These are phyloP conservation scores for Ceratocystis albifundus DNA, from an alignment of 2,329 filamentous ascomycete species.

Conservation along the genomic window DNA sequence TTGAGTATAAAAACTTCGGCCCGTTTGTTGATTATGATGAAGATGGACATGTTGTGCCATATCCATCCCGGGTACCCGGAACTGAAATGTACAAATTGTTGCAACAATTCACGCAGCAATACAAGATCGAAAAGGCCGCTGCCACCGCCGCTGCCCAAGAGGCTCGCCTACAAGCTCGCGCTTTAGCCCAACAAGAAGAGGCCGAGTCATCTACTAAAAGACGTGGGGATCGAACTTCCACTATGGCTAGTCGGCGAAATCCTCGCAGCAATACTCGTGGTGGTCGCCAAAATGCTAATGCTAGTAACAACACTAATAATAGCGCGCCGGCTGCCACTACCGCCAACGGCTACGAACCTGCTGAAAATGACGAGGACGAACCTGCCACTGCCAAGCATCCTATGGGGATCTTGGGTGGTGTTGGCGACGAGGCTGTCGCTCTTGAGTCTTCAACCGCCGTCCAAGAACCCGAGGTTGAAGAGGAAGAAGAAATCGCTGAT, in stretches of 20 bases:
- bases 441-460: conserved; percentile 21
- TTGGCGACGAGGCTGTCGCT: conserved; percentile 20
- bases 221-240: conserved; percentile 21
- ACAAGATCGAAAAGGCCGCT: conserved; percentile 31
- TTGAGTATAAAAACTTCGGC: conserved; percentile 36
- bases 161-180: conserved; percentile 22
- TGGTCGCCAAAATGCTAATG: conserved; percentile 24
- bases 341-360: conserved; percentile 18
- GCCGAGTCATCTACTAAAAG: conserved; percentile 15
- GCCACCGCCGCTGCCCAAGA: conserved; percentile 23
- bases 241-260: conserved; percentile 34
- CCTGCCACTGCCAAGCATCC: conserved; percentile 23
- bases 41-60: conserved; percentile 36
- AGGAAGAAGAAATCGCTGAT: conserved; percentile 15
- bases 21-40: conserved; percentile 33
- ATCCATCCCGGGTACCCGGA: conserved; percentile 35
- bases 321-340: conserved; percentile 23
- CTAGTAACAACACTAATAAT: conserved; percentile 23
- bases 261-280: conserved; percentile 30
- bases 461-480: conserved; percentile 21
- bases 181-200: conserved; percentile 16
- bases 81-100: conserved; percentile 35
- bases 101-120: conserved; percentile 28
- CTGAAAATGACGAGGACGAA: conserved; percentile 24
- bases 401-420: conserved; percentile 30